Evolutionary conservation across 2,329 filamentous ascomycete species (phyloP).

Genomic region (Phaeosphaeriaceae sp.): DNA sequence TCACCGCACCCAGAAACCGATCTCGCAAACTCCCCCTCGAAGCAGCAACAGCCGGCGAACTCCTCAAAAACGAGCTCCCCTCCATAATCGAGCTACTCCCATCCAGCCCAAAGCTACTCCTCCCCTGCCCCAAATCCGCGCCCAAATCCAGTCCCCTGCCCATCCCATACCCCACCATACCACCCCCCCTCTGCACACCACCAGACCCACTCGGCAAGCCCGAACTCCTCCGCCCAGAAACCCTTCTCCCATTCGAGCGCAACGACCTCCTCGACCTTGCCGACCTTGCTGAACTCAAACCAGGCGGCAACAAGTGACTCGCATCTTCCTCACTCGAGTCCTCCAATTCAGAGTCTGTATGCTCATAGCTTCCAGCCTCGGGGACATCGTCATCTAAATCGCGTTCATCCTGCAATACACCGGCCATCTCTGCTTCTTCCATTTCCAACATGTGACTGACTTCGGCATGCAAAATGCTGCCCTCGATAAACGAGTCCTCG

Average conservation of each 20-base stretch:
- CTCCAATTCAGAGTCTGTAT: slow-evolving; percentile 60
- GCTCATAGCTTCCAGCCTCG: slow-evolving; percentile 61
- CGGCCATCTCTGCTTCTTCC: slow-evolving; percentile 56
- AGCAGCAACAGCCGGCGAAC: slow-evolving; percentile 37
- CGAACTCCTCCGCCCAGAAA: slow-evolving; percentile 22
- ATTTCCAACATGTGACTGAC: slow-evolving; percentile 49
- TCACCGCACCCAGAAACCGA: slow-evolving; percentile 33
- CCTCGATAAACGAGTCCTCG: slow-evolving; percentile 56
- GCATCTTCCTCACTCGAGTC: slow-evolving; percentile 44
- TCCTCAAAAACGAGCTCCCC: slow-evolving; percentile 45
- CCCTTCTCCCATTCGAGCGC: slow-evolving; percentile 5
- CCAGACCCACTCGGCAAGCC: slow-evolving; percentile 18
- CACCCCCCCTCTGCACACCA: slow-evolving; percentile 8
- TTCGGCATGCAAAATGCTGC: slow-evolving; percentile 49
- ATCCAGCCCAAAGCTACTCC: slow-evolving; percentile 42
- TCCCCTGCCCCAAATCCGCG: slow-evolving; percentile 27
- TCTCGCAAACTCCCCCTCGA: slow-evolving; percentile 37
- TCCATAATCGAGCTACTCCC: slow-evolving; percentile 47
- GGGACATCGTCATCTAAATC: slow-evolving; percentile 60
- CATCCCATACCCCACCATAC: neutral
- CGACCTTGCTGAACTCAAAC: slow-evolving; percentile 22
- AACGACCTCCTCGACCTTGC: slow-evolving; percentile 13
- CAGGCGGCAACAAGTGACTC: slow-evolving; percentile 10
- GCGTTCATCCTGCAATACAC: slow-evolving; percentile 55
- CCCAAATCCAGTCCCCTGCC: slow-evolving; percentile 21